Conservation (phyloP, 2,329 filamentous ascomycete genomes). For the Fusarium penzigii region DNA sequence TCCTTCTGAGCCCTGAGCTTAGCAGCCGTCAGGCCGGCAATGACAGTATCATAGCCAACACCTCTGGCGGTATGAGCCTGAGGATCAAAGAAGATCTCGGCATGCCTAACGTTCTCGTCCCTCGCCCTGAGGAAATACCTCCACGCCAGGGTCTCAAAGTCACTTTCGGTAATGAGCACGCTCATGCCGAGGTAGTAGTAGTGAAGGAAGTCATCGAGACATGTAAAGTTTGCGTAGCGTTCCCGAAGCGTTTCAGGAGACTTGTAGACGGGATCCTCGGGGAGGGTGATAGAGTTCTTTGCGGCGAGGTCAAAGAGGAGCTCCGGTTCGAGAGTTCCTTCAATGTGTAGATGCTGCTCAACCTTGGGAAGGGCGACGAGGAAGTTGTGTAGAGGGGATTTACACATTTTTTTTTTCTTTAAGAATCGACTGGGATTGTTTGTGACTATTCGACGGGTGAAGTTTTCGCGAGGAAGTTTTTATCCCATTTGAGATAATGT, state of each 20-base stretch:
- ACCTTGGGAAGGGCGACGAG: slow-evolving; percentile 71
- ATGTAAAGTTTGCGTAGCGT: slow-evolving; percentile 68
- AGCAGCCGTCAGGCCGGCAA: slow-evolving; percentile 63
- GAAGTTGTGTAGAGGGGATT: slow-evolving; percentile 52
- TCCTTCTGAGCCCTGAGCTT: slow-evolving; percentile 60
- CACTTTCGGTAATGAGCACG: slow-evolving; percentile 63
- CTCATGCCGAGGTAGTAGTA: slow-evolving; percentile 80
- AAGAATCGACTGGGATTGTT: too few species aligned
- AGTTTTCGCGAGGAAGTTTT: too few species aligned
- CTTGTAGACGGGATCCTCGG: slow-evolving; percentile 62
- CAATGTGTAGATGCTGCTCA: slow-evolving; percentile 80
- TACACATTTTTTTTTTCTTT: slow-evolving; percentile 63
- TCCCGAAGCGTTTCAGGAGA: slow-evolving; percentile 59
- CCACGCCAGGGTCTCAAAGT: slow-evolving; percentile 73
- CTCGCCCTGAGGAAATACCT: slow-evolving; percentile 69
- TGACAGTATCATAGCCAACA: slow-evolving; percentile 62
- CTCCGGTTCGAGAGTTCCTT: slow-evolving; percentile 70
- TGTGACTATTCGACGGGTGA: too few species aligned
- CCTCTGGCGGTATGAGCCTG: slow-evolving; percentile 70
- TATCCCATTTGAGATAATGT: too few species aligned
- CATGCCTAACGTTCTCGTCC: slow-evolving; percentile 66
- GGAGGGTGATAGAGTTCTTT: slow-evolving; percentile 66
- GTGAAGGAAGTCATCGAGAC: slow-evolving; percentile 74
- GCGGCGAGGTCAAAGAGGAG: slow-evolving; percentile 70
- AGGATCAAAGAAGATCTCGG: slow-evolving; percentile 80